Conservation (phyloP, 257 asterid species). For the Solanum chilense region DNA sequence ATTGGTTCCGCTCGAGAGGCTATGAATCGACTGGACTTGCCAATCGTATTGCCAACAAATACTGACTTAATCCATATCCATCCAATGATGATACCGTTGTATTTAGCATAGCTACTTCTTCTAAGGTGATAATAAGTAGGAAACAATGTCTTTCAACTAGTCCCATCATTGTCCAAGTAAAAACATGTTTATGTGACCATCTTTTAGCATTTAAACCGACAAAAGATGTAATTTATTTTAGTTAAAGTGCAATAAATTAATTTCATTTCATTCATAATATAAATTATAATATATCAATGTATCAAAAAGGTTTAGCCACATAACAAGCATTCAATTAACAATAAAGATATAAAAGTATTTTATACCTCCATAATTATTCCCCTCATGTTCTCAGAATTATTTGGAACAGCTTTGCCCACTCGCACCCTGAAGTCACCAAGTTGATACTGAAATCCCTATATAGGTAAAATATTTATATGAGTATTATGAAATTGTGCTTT, state of each 20-base stretch:
- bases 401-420: conserved; percentile 80
- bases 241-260: background rate
- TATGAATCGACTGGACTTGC: background rate
- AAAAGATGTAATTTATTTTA: background rate
- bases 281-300: no score
- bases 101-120: background rate
- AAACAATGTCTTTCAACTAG: background rate
- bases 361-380: conserved; percentile 96
- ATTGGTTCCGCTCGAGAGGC: background rate
- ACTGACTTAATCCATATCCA: background rate
- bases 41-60: background rate
- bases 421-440: conserved; percentile 86
- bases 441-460: conserved; percentile 68
- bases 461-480: background rate
- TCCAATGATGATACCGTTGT: background rate
- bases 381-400: conserved; percentile 19
- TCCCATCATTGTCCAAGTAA: background rate
- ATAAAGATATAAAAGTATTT: background rate
- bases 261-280: background rate
- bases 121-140: background rate
- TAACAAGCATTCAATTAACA: background rate
- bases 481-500: background rate
- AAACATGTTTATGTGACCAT: background rate
- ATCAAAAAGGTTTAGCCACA: background rate
- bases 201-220: background rate